phyloP scores from a whole-genome alignment of 805 yeast genomes.

The Suhomyces prunicola region DNA sequence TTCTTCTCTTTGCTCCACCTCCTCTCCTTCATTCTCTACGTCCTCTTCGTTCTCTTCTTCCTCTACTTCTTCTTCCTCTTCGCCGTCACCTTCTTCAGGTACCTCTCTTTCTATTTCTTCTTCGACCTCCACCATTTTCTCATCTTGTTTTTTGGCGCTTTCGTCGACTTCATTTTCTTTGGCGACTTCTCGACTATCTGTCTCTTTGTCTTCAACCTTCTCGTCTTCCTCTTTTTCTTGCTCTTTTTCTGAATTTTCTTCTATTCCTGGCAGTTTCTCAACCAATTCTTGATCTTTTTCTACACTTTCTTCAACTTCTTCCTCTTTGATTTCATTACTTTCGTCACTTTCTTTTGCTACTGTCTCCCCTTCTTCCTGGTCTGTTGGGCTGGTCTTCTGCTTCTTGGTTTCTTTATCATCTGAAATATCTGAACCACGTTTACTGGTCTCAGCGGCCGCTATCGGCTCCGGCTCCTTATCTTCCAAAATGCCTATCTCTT shows the following conservation, averaged over 20 bases:
- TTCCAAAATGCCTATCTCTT: background rate
- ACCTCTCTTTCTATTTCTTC: background rate
- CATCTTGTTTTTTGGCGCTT: background rate
- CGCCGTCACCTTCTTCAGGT: background rate
- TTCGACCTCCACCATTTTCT: background rate
- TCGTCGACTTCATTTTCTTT: constrained; percentile 17
- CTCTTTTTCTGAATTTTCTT: background rate
- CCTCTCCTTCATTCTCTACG: constrained; percentile 7
- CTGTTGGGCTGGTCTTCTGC: background rate
- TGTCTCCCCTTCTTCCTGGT: constrained; percentile 6
- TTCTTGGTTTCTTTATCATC: background rate
- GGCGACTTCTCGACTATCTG: constrained; percentile 15
- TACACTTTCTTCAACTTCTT: constrained; percentile 1
- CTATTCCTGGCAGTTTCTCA: constrained; percentile 48
- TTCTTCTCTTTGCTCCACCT: constrained; percentile 1
- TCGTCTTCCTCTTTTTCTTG: background rate
- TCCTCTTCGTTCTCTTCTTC: constrained; percentile 9
- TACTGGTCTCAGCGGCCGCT: too few relatives aligned
- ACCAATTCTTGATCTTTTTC: constrained; percentile 17
- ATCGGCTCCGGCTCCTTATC: background rate
- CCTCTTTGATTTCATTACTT: constrained; percentile 2
- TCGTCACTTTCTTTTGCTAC: background rate
- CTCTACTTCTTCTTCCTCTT: constrained; percentile 7
- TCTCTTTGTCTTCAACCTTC: background rate
- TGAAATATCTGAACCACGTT: background rate